Base-by-base conservation (phyloP, 2,329 filamentous ascomycete genomes). In the Cercospora zeina region DNA sequence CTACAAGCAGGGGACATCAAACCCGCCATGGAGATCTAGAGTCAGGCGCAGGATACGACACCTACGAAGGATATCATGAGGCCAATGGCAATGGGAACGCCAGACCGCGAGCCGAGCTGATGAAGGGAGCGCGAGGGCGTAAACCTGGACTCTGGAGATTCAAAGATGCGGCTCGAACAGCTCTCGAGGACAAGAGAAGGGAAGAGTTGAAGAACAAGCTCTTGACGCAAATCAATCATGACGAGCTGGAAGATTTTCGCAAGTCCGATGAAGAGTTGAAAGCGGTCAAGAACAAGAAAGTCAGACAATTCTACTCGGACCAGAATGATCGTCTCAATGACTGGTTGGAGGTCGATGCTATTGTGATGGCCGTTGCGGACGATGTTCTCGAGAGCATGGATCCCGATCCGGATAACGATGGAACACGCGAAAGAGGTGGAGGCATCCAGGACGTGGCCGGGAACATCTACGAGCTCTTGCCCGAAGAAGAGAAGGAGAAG, bases 371-470 rank as follows among this genome's bases (percentile, higher is more conserved):
- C 24, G 77, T 86, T 39, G 81, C 83, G 10, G 83, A 85, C 68
- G 82, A 86, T 67, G 80, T 86, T 7, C 76, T 86, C n/a, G 84
- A 86, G 62, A 82, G 79, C 45, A 85, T 86, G 79, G 78, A 83
- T 63, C 84, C 84, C 1, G 84, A 86, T 58, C 76, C 80, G 1
- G 83, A 86, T 64, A 76, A 80, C 31, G 84, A 86, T 67, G 83
- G 84, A 2, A 72, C 82, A n/a, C 76, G 76, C 6, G 84, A 86
- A 67, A 75, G 82, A 16, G 74, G 77, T 5, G 83, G 83, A 0
- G 80, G 79, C 0, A 69, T 86, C 24, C 81, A 83, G 54, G 72
- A 70, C 24, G 79, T 77, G 4, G 73, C 76, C 7, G 84, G 82
- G 47, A 78, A 79, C 53, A 78, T 86, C n/a, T 80, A 82, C 60